phyloP scores from a whole-genome alignment of 225 moss, liverwort and hornwort genomes.

The Takakia lepidozioides region DNA sequence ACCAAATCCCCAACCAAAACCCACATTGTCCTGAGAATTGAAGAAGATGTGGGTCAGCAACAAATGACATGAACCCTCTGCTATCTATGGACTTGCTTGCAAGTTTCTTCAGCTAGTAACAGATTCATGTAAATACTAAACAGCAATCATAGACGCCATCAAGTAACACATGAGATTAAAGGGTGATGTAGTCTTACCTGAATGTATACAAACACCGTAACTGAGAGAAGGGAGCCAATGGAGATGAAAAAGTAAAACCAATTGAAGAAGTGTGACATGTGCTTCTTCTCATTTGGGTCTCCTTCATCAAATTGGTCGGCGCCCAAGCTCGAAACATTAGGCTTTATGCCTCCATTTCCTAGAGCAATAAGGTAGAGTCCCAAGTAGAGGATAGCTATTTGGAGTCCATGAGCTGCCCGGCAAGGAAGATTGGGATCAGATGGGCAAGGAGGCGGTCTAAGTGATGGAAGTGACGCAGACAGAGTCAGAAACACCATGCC shows the following conservation, averaged over 20 bases:
- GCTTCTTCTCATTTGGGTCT: constrained; percentile 60
- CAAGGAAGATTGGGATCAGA: constrained; percentile 32
- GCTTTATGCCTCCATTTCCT: constrained; percentile 94
- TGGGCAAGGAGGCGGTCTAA: constrained; percentile 63
- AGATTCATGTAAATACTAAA: too few species aligned
- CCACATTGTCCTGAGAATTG: constrained; percentile 73
- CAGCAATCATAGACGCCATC: too few species aligned
- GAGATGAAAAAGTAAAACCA: constrained; percentile 97
- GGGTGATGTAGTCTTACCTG: too few species aligned
- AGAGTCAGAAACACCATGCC: constrained; percentile 87
- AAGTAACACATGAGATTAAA: too few species aligned
- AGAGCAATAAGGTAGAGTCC: constrained; percentile 89
- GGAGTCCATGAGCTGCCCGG: constrained; percentile 46
- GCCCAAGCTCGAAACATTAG: constrained; percentile 91
- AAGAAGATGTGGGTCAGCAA: too few species aligned
- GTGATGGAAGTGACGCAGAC: constrained; percentile 56
- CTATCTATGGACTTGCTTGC: too few species aligned
- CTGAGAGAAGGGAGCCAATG: constrained; percentile 90
- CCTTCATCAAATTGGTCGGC: constrained; percentile 96
- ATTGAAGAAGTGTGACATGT: constrained; percentile 97
- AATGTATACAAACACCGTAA: constrained; percentile 83
- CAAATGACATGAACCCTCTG: too few species aligned
- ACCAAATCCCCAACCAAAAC: constrained; percentile 86
- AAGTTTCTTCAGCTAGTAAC: too few species aligned
- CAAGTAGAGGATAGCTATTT: constrained; percentile 60